Percentiles rank a stretch among this genome's conserved stretches.
Evolutionary conservation across 2,329 filamentous ascomycete species (phyloP).

Genomic region (Calonectria leucothoes): DNA sequence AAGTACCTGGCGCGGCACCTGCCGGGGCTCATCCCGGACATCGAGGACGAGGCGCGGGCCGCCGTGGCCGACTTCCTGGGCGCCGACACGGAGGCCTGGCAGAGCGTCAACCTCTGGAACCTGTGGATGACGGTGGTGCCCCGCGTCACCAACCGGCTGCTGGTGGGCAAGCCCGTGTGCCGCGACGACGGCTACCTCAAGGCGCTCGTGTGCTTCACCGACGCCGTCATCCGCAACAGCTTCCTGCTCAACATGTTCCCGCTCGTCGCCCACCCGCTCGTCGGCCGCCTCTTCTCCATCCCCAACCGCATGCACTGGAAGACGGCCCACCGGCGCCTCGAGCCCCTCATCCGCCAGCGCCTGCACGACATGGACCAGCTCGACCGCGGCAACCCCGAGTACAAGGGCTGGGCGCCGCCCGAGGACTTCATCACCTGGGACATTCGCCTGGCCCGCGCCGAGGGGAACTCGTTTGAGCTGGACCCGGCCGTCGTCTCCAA

Average conservation of each 20-base stretch:
- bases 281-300: constrained; percentile 58
- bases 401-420: constrained; percentile 56
- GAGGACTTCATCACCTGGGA: constrained; percentile 70
- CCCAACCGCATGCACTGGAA: constrained; percentile 61
- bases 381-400: constrained; percentile 52
- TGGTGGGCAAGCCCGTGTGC: constrained; percentile 52
- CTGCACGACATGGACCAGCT: constrained; percentile 58
- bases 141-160: constrained; percentile 55
- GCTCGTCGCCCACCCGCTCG: constrained; percentile 59
- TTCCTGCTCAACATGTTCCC: constrained; percentile 61
- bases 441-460: constrained; percentile 61
- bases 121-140: constrained; percentile 56
- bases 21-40: constrained; percentile 50
- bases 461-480: constrained; percentile 56
- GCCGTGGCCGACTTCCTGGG: constrained; percentile 51
- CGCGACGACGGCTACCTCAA: constrained; percentile 58
- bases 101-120: constrained; percentile 57
- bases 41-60: constrained; percentile 53
- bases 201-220: constrained; percentile 61
- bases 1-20: constrained; percentile 57
- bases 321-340: constrained; percentile 52
- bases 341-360: constrained; percentile 62
- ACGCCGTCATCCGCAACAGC: constrained; percentile 58
- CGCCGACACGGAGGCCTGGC: constrained; percentile 50
- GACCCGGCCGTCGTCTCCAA: constrained; percentile 60